A percentile compares a stretch with the other conserved stretches of the same genome.
These are phyloP conservation scores for Malania oleifera DNA, from an alignment of 164 flowering plant species.

Conservation along the genomic window DNA sequence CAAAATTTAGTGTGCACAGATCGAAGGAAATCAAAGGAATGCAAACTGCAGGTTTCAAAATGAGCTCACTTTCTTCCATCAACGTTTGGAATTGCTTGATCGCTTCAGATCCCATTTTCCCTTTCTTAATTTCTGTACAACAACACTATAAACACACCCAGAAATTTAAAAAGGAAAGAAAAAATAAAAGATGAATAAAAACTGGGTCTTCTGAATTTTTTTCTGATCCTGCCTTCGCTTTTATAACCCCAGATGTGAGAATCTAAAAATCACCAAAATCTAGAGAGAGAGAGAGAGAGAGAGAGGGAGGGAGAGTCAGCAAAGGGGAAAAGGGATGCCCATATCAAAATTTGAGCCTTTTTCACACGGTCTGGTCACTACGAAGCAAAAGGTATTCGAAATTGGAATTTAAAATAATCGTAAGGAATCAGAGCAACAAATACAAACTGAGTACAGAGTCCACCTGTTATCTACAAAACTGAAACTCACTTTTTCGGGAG, in stretches of 20 bases:
- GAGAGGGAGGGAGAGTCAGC: background rate
- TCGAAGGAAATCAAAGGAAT: constrained; percentile 4
- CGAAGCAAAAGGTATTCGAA: too few relatives aligned
- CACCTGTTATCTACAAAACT: too few relatives aligned
- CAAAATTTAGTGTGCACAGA: background rate
- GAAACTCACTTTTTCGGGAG: too few relatives aligned
- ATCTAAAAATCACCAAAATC: background rate
- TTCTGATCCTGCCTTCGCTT: background rate
- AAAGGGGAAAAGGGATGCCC: background rate
- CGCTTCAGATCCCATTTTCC: constrained; percentile 45
- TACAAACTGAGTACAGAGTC: too few relatives aligned
- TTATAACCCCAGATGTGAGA: background rate
- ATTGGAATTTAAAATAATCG: too few relatives aligned
- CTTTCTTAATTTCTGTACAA: background rate
- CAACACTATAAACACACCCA: background rate
- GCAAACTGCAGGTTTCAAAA: background rate
- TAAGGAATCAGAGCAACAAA: too few relatives aligned
- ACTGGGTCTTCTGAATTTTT: constrained; percentile 2
- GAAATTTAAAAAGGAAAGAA: background rate
- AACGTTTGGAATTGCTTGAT: constrained; percentile 45
- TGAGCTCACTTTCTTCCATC: constrained; percentile 41
- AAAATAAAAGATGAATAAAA: background rate
- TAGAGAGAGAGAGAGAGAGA: background rate
- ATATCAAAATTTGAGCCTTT: background rate
- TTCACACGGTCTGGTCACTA: too few relatives aligned